These are phyloP conservation scores for Salvia hispanica DNA, from an alignment of 257 asterid genomes.

Conservation along the genomic window DNA sequence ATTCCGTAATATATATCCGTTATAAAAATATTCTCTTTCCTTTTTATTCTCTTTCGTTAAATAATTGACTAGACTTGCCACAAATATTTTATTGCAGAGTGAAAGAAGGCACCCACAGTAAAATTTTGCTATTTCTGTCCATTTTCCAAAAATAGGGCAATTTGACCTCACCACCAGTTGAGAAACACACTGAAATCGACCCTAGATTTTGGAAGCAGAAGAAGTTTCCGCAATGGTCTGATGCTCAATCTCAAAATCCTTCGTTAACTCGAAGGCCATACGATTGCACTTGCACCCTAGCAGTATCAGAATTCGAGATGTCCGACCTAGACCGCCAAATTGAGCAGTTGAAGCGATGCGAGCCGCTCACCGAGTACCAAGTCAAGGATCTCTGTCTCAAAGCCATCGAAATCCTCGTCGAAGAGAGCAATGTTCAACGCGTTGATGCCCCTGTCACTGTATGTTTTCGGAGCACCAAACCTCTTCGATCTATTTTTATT, in stretches of 20 bases:
- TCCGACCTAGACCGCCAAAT: constrained; percentile 96
- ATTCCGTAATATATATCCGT: no score
- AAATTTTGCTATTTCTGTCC: no score
- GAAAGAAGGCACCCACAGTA: no score
- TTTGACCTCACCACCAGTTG: background rate
- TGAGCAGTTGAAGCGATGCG: constrained; percentile 92
- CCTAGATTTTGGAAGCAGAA: background rate
- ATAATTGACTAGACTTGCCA: no score
- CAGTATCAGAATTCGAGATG: constrained; percentile 42
- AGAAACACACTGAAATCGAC: background rate
- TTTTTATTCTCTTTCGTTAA: no score
- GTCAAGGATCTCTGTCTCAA: constrained; percentile 84
- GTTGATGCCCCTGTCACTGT: constrained; percentile 97
- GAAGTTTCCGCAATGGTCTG: background rate
- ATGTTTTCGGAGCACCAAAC: constrained; percentile 20
- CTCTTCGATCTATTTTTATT: background rate
- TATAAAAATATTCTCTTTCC: no score
- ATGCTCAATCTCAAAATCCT: constrained; percentile 9
- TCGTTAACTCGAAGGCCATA: constrained; percentile 16
- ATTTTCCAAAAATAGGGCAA: no score
- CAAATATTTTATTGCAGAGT: no score
- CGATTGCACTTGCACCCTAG: background rate
- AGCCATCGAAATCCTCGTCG: constrained; percentile 95
- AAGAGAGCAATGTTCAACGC: constrained; percentile 93
- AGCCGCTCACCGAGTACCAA: constrained; percentile 80